A percentile compares a stretch with the other conserved stretches of the same genome.
Evolutionary conservation across 768 basidiomycete genomes (phyloP).

Genomic region (Collybiopsis luxurians): DNA sequence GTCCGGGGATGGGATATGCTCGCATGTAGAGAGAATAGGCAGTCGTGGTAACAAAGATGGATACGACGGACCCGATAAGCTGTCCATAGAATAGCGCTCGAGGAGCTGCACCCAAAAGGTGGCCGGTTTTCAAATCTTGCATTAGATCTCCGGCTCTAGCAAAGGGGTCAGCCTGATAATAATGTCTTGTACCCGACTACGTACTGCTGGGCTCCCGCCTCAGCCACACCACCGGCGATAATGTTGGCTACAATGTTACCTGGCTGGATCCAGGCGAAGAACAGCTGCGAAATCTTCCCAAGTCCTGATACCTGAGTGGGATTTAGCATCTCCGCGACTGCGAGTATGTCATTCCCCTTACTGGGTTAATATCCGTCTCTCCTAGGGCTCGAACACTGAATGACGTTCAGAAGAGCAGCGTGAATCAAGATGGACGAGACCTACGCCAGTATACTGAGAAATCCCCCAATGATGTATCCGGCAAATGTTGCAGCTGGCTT

Average conservation of each 20-base stretch:
- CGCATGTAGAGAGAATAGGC: slow-evolving; percentile 85
- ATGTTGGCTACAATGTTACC: slow-evolving; percentile 97
- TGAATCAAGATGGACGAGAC: slow-evolving; percentile 20
- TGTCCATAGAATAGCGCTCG: slow-evolving; percentile 94
- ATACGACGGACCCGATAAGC: slow-evolving; percentile 84
- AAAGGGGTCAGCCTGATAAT: neutral
- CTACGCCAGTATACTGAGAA: slow-evolving; percentile 87
- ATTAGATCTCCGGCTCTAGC: slow-evolving; percentile 91
- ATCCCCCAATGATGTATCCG: slow-evolving; percentile 77
- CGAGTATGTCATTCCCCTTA: too few species aligned
- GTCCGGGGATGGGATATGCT: slow-evolving; percentile 88
- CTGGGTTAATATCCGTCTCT: slow-evolving; percentile 93
- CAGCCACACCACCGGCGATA: slow-evolving; percentile 95
- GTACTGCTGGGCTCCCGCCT: slow-evolving; percentile 92
- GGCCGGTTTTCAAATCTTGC: slow-evolving; percentile 98
- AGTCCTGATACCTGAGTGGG: slow-evolving; percentile 62
- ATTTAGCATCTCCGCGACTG: too few species aligned
- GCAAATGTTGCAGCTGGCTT: slow-evolving; percentile 92
- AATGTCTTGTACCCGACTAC: slow-evolving; percentile 23
- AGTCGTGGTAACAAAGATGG: slow-evolving; percentile 85
- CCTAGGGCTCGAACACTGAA: slow-evolving; percentile 87
- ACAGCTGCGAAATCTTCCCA: slow-evolving; percentile 91
- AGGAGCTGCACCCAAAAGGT: slow-evolving; percentile 88
- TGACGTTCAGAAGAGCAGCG: slow-evolving; percentile 5
- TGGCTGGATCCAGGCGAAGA: slow-evolving; percentile 93